A percentile compares a stretch with the other conserved stretches of the same genome.
Conservation (phyloP, 352 stramenopile species). For the Phytophthora pistaciae region DNA sequence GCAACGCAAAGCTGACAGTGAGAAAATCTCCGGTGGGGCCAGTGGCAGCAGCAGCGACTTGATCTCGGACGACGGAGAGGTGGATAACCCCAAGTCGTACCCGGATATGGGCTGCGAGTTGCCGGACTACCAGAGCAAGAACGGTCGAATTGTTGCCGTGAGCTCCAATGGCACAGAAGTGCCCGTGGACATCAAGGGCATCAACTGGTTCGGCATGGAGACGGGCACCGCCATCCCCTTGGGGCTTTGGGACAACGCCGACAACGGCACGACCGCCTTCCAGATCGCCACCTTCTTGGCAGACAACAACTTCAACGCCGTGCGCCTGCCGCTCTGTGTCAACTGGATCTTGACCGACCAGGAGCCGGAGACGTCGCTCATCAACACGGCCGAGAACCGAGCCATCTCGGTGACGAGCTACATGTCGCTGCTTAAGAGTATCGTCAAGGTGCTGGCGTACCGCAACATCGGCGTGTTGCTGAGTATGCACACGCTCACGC, state of each 20-base stretch:
- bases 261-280: constrained; percentile 82
- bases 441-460: constrained; percentile 63
- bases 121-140: constrained; percentile 78
- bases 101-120: constrained; percentile 68
- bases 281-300: constrained; percentile 76
- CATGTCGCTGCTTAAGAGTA: constrained; percentile 56
- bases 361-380: constrained; percentile 49
- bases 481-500: constrained; percentile 71
- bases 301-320: constrained; percentile 82
- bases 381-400: constrained; percentile 69
- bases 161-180: constrained; percentile 63
- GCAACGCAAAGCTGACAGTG: constrained; percentile 31
- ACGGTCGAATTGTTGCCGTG: constrained; percentile 65
- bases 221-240: constrained; percentile 74
- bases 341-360: constrained; percentile 69
- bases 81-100: constrained; percentile 83
- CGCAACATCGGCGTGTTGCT: constrained; percentile 67
- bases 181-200: constrained; percentile 60
- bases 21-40: constrained; percentile 25
- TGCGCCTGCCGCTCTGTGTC: constrained; percentile 75
- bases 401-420: constrained; percentile 66
- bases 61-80: constrained; percentile 69
- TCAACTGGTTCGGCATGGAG: constrained; percentile 87
- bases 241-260: constrained; percentile 72
- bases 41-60: constrained; percentile 49